Evolutionary conservation across 164 flowering plant species (phyloP), one percentile per base, ranked within the genome.

Genomic region (Malania oleifera): DNA sequence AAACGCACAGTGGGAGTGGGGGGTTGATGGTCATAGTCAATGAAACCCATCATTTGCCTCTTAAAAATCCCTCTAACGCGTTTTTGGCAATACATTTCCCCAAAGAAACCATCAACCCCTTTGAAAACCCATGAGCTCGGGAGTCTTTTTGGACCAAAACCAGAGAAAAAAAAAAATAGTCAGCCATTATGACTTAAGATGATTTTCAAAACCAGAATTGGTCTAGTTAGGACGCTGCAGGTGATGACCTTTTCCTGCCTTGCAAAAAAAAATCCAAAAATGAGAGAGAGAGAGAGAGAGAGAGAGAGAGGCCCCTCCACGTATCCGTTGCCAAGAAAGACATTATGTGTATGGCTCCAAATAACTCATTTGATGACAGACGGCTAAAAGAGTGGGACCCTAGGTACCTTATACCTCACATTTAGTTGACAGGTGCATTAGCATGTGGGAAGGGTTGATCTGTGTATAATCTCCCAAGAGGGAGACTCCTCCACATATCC

Each of bases 1-100:
- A 29, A 52, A 17, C 1, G 5, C 44, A n/a, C n/a, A 34, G 24
- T 14, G 18, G 10, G 5, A 6, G 13, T 22, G 34, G 45, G 31
- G 7, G 31, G 7, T 5, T 17, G 50, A 14, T 57, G 60, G 60
- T 12, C 51, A 28, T 43, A 45, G 60, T 57, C 60, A 57, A 44
- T 26, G 18, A 57, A 27, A 28, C 17, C 38, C 60, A 44, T 57
- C n/a, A 44, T 34, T 53, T 7, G 26, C 4, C 24, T 20, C 22
- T 35, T 17, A 15, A 43, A n/a, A n/a, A n/a, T n/a, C n/a, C 2
- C 23, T 17, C 19, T 2, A 12, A 44, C 60, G 60, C 60, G 56
- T 34, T 37, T 20, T 46, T 0, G 50, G 26, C 26, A 11, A 20
- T 22, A 17, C 20, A 0, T 46, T 46, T 23, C 26, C 50, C 25